A percentile compares a stretch with the other conserved stretches of the same genome.
These are phyloP conservation scores for Hortiboletus flavorubellus DNA, from an alignment of 768 basidiomycete species.

Conservation along the genomic window DNA sequence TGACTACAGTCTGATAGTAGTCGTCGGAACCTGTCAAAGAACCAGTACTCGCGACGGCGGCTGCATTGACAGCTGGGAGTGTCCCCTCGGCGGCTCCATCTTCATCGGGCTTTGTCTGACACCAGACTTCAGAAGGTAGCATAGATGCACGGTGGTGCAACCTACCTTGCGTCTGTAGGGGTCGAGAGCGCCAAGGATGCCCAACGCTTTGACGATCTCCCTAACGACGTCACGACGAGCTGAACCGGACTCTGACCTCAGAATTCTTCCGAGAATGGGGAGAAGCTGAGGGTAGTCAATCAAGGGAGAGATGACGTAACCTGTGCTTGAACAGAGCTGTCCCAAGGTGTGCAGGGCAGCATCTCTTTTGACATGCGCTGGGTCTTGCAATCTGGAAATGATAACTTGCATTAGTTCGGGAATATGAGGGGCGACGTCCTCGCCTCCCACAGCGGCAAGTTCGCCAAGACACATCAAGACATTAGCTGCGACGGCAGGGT, in stretches of 20 bases:
- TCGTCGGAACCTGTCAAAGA: slow-evolving; percentile 76
- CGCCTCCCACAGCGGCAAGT: slow-evolving; percentile 88
- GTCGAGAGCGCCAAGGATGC: slow-evolving; percentile 93
- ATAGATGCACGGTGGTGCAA: not conserved
- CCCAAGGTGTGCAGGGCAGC: slow-evolving; percentile 93
- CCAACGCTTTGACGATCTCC: slow-evolving; percentile 93
- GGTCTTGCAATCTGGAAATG: slow-evolving; percentile 85
- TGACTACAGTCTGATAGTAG: slow-evolving; percentile 96
- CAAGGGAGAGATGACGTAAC: slow-evolving; percentile 89
- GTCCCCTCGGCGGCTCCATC: slow-evolving; percentile 59
- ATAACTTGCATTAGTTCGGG: slow-evolving; percentile 88
- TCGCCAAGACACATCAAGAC: slow-evolving; percentile 95
- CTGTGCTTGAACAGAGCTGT: slow-evolving; percentile 93
- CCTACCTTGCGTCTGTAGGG: slow-evolving; percentile 91
- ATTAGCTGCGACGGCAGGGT: slow-evolving; percentile 86
- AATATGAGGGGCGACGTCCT: slow-evolving; percentile 81
- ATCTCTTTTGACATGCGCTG: slow-evolving; percentile 84
- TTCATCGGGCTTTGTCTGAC: slow-evolving; percentile 58
- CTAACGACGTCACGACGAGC: slow-evolving; percentile 88
- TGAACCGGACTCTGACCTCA: slow-evolving; percentile 73
- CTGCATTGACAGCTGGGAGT: slow-evolving; percentile 61
- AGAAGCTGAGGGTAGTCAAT: slow-evolving; percentile 89
- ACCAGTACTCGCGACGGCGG: slow-evolving; percentile 61
- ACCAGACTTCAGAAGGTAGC: slow-evolving; percentile 6
- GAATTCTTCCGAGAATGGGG: slow-evolving; percentile 77